phyloP scores from a whole-genome alignment of 108 stramenopile genomes.

The Skeletonema potamos region DNA sequence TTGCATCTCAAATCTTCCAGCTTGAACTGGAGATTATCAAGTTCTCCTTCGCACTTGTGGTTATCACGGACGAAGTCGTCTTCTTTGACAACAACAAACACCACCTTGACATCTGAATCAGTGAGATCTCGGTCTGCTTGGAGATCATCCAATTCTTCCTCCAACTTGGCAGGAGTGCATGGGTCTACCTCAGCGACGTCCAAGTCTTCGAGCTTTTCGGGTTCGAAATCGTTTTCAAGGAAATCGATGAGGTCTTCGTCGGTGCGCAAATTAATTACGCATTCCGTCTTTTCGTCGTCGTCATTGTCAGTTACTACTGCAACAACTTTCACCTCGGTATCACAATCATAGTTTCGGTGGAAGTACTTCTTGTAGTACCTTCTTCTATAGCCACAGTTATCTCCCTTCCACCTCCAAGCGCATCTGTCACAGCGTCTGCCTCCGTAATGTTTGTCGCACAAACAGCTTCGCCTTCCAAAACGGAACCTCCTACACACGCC shows the following conservation, averaged over 20 bases:
- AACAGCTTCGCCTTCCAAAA: background rate
- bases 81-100: background rate
- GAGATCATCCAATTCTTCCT: background rate
- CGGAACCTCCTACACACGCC: background rate
- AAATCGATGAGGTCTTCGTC: background rate
- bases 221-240: background rate
- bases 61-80: background rate
- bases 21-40: background rate
- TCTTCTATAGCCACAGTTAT: background rate
- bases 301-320: background rate
- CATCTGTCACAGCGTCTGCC: background rate
- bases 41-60: background rate
- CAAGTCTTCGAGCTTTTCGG: background rate
- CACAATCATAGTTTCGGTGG: background rate
- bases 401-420: background rate
- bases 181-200: background rate
- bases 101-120: background rate
- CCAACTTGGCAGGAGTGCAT: background rate
- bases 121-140: background rate
- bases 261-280: background rate
- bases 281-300: background rate
- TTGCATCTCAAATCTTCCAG: background rate
- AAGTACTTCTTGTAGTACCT: background rate
- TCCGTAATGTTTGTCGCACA: background rate
- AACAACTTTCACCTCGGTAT: background rate